Evolutionary conservation across 768 basidiomycete genomes (phyloP).

Genomic region (Mycena capillaripes): DNA sequence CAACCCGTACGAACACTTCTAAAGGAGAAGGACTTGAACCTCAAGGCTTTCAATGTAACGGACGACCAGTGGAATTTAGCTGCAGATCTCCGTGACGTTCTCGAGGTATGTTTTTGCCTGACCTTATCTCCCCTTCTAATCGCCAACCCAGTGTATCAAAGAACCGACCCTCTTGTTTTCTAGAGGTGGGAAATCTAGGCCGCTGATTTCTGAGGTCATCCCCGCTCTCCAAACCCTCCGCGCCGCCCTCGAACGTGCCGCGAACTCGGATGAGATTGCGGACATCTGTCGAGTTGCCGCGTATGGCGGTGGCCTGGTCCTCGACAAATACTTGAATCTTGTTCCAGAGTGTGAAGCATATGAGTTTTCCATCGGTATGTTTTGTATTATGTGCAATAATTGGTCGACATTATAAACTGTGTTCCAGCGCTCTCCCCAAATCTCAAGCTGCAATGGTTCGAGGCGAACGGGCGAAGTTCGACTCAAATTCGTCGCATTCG

Average conservation of each 20-base stretch:
- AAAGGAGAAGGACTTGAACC: conserved; percentile 14
- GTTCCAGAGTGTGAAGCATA: conserved; percentile 11
- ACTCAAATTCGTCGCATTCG: conserved; percentile 12
- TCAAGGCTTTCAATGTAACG: conserved; percentile 17
- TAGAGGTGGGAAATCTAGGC: conserved; percentile 2
- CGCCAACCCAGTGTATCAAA: conserved; percentile 8
- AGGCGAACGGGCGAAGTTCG: background rate
- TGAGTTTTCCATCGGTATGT: conserved; percentile 12
- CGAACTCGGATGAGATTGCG: background rate
- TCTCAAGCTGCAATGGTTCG: conserved; percentile 12
- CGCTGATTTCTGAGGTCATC: conserved; percentile 26
- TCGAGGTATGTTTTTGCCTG: conserved; percentile 9
- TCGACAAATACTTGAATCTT: conserved; percentile 1
- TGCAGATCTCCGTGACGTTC: conserved; percentile 15
- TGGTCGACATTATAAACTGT: background rate
- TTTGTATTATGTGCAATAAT: background rate
- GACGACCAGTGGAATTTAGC: conserved; percentile 7
- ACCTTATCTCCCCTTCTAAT: background rate
- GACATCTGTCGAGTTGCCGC: conserved; percentile 22
- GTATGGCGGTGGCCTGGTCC: conserved; percentile 11
- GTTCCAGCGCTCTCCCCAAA: conserved; percentile 1
- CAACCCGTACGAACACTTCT: conserved; percentile 6
- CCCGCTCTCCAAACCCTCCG: conserved; percentile 15
- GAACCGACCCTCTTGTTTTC: conserved; percentile 8
- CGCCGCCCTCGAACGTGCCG: background rate